Percentiles rank a stretch among this genome's conserved stretches.
Evolutionary conservation across 495 filamentous ascomycete genomes (phyloP).

Genomic region (Podospora comata): DNA sequence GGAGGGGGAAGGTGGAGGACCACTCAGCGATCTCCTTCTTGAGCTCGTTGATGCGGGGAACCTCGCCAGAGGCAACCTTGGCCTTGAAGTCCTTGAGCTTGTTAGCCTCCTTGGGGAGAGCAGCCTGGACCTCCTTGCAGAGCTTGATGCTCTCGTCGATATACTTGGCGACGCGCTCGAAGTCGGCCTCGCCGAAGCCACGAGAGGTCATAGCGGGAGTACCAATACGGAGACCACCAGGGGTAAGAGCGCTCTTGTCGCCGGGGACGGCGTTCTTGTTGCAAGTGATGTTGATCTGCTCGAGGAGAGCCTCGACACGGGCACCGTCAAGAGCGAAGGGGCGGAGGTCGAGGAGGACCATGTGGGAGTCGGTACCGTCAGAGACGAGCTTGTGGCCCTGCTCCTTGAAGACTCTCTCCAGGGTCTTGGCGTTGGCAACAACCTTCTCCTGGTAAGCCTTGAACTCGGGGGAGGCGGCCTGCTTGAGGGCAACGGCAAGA

Average conservation of each 20-base stretch:
- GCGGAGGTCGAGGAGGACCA: conserved; percentile 92
- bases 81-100: conserved; percentile 99
- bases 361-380: conserved; percentile 96
- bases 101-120: conserved; percentile 92
- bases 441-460: conserved; percentile 94
- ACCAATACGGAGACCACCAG: conserved; percentile 90
- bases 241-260: conserved; percentile 95
- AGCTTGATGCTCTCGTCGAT: conserved; percentile 81
- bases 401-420: conserved; percentile 75
- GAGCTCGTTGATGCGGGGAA: conserved; percentile 74
- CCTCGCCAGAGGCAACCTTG: conserved; percentile 73
- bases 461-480: conserved; percentile 90
- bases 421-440: conserved; percentile 84
- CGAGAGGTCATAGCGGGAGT: conserved; percentile 95
- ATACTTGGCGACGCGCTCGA: conserved; percentile 83
- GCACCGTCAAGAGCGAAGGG: conserved; percentile 81
- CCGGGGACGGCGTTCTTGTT: conserved; percentile 99
- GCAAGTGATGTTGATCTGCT: conserved; percentile 97
- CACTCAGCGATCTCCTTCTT: conserved; percentile 86
- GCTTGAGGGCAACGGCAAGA: conserved; percentile 92
- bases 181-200: conserved; percentile 90
- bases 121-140: conserved; percentile 76
- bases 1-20: conserved; percentile 90
- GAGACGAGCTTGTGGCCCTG: conserved; percentile 91
- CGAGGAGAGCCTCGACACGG: conserved; percentile 91